These are phyloP conservation scores for Dicorynia guianensis DNA, from an alignment of 306 rosid species.

Conservation along the genomic window DNA sequence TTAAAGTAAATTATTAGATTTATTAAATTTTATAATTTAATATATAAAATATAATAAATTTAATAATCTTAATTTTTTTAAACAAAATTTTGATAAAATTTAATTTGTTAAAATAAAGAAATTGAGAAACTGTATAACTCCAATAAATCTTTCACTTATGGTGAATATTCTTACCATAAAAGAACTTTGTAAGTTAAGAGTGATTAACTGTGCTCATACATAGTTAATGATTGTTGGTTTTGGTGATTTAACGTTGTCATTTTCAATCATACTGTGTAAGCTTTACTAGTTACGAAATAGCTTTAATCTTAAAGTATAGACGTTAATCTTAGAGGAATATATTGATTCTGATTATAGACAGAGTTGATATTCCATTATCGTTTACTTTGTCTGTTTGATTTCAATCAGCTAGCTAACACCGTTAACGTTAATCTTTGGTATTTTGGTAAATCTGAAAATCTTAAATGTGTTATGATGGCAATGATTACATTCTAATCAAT, in stretches of 20 bases:
- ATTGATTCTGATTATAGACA: conserved; percentile 34
- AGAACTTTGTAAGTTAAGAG: too few species aligned
- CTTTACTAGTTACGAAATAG: too few species aligned
- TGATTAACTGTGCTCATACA: too few species aligned
- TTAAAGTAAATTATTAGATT: too few species aligned
- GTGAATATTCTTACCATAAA: too few species aligned
- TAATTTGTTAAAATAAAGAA: too few species aligned
- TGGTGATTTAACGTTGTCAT: conserved; percentile 20
- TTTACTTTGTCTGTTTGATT: conserved; percentile 35
- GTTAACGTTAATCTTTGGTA: conserved; percentile 38
- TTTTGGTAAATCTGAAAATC: conserved; percentile 45
- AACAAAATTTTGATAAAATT: too few species aligned
- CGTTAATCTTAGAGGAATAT: conserved; percentile 42
- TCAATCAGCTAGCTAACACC: conserved; percentile 36
- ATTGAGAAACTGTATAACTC: too few species aligned
- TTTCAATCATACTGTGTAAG: conserved; percentile 15
- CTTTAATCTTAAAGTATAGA: conserved; percentile 35
- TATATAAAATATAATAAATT: too few species aligned
- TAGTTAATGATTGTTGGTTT: not conserved
- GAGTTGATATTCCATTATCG: conserved; percentile 16
- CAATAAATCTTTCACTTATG: too few species aligned
- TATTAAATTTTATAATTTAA: too few species aligned
- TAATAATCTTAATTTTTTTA: too few species aligned
- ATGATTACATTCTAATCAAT: conserved; percentile 50
- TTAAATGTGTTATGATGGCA: conserved; percentile 43